Conservation (phyloP, 2,329 filamentous ascomycete genomes). For the Colletotrichum cordylinicola region DNA sequence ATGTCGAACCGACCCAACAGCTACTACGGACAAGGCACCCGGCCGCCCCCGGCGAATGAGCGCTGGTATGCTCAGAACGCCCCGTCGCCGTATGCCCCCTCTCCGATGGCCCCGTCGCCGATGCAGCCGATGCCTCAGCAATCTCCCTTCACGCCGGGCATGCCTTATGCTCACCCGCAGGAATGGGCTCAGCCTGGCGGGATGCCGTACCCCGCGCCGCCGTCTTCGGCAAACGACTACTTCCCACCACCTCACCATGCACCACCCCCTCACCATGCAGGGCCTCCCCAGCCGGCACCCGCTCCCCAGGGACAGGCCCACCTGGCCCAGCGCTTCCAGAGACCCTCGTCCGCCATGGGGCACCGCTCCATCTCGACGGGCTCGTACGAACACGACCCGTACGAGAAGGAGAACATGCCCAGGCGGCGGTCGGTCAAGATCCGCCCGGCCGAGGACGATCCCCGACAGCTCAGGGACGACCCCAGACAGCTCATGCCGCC, state of each 20-base stretch:
- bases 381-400: slow-evolving; percentile 41
- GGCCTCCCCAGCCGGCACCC: not conserved
- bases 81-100: not conserved
- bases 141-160: slow-evolving; percentile 7
- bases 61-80: slow-evolving; percentile 18
- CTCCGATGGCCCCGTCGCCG: not conserved
- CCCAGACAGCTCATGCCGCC: slow-evolving; percentile 56
- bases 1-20: slow-evolving; percentile 18
- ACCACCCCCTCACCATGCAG: slow-evolving; percentile 16
- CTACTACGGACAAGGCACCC: slow-evolving; percentile 23
- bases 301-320: slow-evolving; percentile 29
- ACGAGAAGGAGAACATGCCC: slow-evolving; percentile 43
- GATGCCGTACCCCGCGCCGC: slow-evolving; percentile 1
- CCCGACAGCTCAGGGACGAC: slow-evolving; percentile 46
- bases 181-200: slow-evolving; percentile 3
- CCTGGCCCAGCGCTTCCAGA: slow-evolving; percentile 20
- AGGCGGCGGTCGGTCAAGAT: slow-evolving; percentile 49
- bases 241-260: slow-evolving; percentile 18
- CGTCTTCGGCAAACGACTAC: slow-evolving; percentile 12
- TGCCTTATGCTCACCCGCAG: not conserved
- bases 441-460: slow-evolving; percentile 44
- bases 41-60: slow-evolving; percentile 20
- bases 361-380: slow-evolving; percentile 34
- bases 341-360: slow-evolving; percentile 46
- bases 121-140: not conserved